These are phyloP conservation scores for Cudoniella acicularis DNA, from an alignment of 495 filamentous ascomycete species.

Conservation along the genomic window DNA sequence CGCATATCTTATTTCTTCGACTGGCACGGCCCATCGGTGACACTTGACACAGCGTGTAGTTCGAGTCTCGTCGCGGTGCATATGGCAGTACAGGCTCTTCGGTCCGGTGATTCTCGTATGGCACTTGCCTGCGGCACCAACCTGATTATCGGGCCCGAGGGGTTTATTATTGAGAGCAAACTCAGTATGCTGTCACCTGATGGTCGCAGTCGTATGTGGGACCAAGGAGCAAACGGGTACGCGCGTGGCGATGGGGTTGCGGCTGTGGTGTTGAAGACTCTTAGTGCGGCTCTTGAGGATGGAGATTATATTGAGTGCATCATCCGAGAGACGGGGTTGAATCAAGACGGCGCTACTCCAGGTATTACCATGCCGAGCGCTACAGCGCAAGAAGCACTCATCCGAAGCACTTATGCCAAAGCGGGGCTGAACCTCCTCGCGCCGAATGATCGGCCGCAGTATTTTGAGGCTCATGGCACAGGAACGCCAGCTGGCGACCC, in stretches of 20 bases:
- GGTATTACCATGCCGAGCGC: constrained; percentile 57
- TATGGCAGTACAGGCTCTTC: constrained; percentile 75
- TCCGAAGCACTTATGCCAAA: constrained; percentile 45
- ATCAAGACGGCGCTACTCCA: constrained; percentile 53
- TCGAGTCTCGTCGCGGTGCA: constrained; percentile 64
- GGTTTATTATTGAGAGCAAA: background rate
- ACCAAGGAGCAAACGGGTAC: constrained; percentile 58
- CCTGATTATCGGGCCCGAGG: constrained; percentile 14
- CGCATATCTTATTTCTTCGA: constrained; percentile 60
- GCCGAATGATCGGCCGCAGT: background rate
- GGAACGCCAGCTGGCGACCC: constrained; percentile 45
- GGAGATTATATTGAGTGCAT: constrained; percentile 57
- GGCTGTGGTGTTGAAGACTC: constrained; percentile 55
- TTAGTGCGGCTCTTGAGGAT: constrained; percentile 50
- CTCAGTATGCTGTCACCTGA: constrained; percentile 32
- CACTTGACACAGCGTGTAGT: constrained; percentile 84
- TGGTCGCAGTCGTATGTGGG: constrained; percentile 55
- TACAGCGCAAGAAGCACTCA: constrained; percentile 51
- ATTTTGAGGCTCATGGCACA: constrained; percentile 16
- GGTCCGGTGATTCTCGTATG: constrained; percentile 44
- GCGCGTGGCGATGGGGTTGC: constrained; percentile 61
- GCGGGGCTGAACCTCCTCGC: constrained; percentile 25
- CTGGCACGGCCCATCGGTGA: constrained; percentile 58
- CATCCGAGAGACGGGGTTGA: constrained; percentile 53
- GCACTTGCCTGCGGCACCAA: constrained; percentile 29